Base-by-base conservation (phyloP, 2,329 filamentous ascomycete genomes). In the Ilyonectria sp. region DNA sequence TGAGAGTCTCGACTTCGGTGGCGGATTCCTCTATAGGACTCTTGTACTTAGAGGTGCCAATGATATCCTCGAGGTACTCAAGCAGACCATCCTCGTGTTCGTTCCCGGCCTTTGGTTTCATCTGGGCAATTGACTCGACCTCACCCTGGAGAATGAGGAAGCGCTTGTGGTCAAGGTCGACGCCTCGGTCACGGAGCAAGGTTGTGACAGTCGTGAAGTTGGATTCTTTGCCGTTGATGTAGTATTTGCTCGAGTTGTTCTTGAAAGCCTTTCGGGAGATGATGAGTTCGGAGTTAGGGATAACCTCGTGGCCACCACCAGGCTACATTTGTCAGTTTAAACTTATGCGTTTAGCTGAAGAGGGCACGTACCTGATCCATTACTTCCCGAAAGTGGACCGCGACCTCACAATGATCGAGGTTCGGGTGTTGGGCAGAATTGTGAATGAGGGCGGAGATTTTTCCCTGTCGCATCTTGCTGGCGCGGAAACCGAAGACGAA, bases 401-500 rank as follows among this genome's bases (percentile, higher is more conserved):
- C 93, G 11, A 99, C 96, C 80, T 99, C 97, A 78, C 96, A 99
- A 77, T 92, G 91, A 54, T 97, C 93, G 21, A 99, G 83, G 75
- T 98, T 89, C 0, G 94, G 94, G 74, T 93, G 90, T 63, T 93
- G 89, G 1, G 94, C 95, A 13, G 96, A 98, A 80, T 98, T 99
- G 83, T 99, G 96, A 73, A 99, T 99, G 55, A 99, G 85, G 4
- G 96, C 96, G 1, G 96, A 99, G 54, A 99, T 94, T 83, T 99
- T 99, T 77, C 96, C 96, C 81, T 99, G 96, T 77, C 96, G 90
- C 96, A 99, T 99, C 83, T 99, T 99, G 86, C 95, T 98, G 47
- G 96, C 96, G 67, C 96, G 92, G 84, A 99, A 99, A 60, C 97
- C 96, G 78, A 99, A 99, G n/a, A 99, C 96, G 77, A 99, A 99